phyloP scores from a whole-genome alignment of 768 basidiomycete genomes.

The Boletus vermiculosoides region DNA sequence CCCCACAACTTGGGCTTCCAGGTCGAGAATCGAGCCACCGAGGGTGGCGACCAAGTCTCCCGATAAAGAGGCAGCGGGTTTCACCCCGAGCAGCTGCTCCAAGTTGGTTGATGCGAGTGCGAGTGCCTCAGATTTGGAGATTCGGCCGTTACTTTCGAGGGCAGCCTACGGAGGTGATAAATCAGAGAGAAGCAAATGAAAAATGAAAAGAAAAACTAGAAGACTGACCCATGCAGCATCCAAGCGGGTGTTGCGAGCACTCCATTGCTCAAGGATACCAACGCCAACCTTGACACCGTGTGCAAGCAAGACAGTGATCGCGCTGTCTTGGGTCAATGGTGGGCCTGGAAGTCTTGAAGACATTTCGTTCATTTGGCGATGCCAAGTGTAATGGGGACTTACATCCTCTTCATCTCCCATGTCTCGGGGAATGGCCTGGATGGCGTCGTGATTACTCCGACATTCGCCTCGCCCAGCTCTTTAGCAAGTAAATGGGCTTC shows the following conservation, averaged over 20 bases:
- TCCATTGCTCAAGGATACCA: conserved; percentile 65
- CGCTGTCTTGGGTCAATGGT: conserved; percentile 42
- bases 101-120: conserved; percentile 55
- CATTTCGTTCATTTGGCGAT: conserved; percentile 5
- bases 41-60: conserved; percentile 57
- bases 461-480: conserved; percentile 61
- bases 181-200: conserved; percentile 18
- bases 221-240: conserved; percentile 76
- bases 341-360: conserved; percentile 30
- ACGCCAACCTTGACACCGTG: conserved; percentile 74
- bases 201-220: conserved; percentile 18
- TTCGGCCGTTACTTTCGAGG: conserved; percentile 36
- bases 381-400: neutral
- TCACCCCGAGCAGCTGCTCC: conserved; percentile 42
- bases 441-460: conserved; percentile 71
- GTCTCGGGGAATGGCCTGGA: conserved; percentile 65
- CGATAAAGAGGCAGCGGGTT: conserved; percentile 12
- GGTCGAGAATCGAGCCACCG: conserved; percentile 53
- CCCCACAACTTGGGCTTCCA: conserved; percentile 48
- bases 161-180: conserved; percentile 34
- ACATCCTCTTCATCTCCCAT: conserved; percentile 60
- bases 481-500: conserved; percentile 75
- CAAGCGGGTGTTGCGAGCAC: conserved; percentile 73
- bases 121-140: conserved; percentile 48
- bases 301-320: conserved; percentile 57